Evolutionary conservation across 1,284 basidiomycete genomes (phyloP).

Genomic region (Ustilago curta): DNA sequence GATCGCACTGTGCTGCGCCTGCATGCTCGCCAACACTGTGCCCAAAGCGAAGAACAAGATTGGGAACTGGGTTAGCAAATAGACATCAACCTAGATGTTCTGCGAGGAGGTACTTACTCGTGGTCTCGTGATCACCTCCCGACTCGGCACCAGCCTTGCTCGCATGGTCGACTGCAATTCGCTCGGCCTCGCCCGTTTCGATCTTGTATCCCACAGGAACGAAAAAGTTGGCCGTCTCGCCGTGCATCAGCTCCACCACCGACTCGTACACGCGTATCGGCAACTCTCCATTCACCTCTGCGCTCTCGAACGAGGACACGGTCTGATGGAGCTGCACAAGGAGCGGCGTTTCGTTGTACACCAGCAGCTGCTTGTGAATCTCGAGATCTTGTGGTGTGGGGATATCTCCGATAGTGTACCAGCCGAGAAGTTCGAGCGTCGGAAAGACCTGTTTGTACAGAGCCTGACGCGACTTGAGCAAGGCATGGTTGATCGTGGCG

Average conservation of each 20-base stretch:
- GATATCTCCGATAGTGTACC: slow-evolving; percentile 86
- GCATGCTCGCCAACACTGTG: slow-evolving; percentile 86
- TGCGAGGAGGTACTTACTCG: slow-evolving; percentile 59
- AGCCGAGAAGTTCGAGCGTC: slow-evolving; percentile 92
- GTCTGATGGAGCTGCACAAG: slow-evolving; percentile 72
- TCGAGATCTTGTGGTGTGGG: slow-evolving; percentile 81
- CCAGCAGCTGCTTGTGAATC: slow-evolving; percentile 80
- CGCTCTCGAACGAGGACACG: slow-evolving; percentile 27
- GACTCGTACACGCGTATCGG: slow-evolving; percentile 62
- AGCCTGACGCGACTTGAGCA: slow-evolving; percentile 83
- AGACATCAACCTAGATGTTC: background rate
- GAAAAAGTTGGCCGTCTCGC: slow-evolving; percentile 71
- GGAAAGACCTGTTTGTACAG: slow-evolving; percentile 99
- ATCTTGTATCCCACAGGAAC: slow-evolving; percentile 84
- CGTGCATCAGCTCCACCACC: slow-evolving; percentile 52
- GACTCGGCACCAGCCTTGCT: slow-evolving; percentile 81
- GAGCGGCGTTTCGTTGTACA: slow-evolving; percentile 72
- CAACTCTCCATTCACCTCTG: slow-evolving; percentile 51
- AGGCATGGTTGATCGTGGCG: slow-evolving; percentile 69
- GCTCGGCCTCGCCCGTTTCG: slow-evolving; percentile 97
- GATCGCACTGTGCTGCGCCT: slow-evolving; percentile 91
- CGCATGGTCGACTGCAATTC: slow-evolving; percentile 96
- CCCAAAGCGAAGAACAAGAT: background rate
- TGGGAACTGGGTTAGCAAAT: background rate
- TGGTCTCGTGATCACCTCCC: slow-evolving; percentile 76